Percentiles rank a stretch among this genome's conserved stretches.
Conservation (phyloP, 352 stramenopile genomes). For the Phytopythium mirpurense region DNA sequence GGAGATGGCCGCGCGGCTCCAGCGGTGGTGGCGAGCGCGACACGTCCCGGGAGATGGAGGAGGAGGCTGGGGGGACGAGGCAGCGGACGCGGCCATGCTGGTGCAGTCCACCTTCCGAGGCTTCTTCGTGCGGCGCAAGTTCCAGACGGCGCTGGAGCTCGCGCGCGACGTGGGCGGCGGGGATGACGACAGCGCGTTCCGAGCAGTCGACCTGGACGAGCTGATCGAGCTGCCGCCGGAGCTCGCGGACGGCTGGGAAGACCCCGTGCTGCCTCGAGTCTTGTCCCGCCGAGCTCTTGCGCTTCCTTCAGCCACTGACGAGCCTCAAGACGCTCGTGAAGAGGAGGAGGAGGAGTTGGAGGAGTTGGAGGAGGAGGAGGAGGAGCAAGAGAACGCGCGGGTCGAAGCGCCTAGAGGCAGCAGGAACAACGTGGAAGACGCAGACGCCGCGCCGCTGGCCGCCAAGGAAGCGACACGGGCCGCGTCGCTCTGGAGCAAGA, state of each 20-base stretch:
- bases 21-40: slow-evolving; percentile 1
- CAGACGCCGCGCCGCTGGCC: background rate
- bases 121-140: slow-evolving; percentile 61
- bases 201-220: slow-evolving; percentile 52
- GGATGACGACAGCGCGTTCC: slow-evolving; percentile 26
- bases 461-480: slow-evolving; percentile 29
- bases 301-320: too few species aligned
- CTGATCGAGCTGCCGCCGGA: slow-evolving; percentile 50
- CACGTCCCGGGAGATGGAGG: background rate
- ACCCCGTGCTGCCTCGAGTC: slow-evolving; percentile 27
- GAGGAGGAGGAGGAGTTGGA: too few species aligned
- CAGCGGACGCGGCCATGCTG: slow-evolving; percentile 27
- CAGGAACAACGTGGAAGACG: background rate
- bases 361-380: too few species aligned
- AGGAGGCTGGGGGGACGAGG: slow-evolving; percentile 4
- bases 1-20: background rate
- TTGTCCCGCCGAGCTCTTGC: too few species aligned
- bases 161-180: slow-evolving; percentile 22
- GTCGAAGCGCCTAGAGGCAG: too few species aligned
- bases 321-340: too few species aligned
- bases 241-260: slow-evolving; percentile 55
- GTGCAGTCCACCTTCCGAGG: slow-evolving; percentile 71
- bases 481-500: slow-evolving; percentile 57
- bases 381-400: too few species aligned
- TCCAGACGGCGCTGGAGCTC: slow-evolving; percentile 50